Percentiles rank a stretch among this genome's conserved stretches.
Conservation (phyloP, 495 filamentous ascomycete species). For the Tuber borchii region DNA sequence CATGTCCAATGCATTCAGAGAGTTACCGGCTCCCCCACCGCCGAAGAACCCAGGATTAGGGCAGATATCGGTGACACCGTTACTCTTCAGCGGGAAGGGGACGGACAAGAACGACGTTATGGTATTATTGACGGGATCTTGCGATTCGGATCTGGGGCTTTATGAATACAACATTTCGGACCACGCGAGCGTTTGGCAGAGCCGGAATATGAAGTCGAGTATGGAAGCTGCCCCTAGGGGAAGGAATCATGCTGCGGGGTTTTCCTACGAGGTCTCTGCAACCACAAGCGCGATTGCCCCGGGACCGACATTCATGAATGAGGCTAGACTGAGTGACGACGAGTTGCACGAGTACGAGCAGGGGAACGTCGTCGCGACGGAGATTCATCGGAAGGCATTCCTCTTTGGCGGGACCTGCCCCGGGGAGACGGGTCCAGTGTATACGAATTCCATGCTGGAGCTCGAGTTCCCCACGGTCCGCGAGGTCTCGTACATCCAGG, state of each 20-base stretch:
- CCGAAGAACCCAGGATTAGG: not conserved
- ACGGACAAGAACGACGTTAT: conserved; percentile 18
- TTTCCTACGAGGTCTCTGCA: conserved; percentile 21
- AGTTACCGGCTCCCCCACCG: conserved; percentile 19
- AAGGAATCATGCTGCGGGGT: conserved; percentile 13
- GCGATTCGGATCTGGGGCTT: conserved; percentile 17
- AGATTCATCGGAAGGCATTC: conserved; percentile 22
- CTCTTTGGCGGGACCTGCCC: conserved; percentile 27
- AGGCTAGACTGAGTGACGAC: conserved; percentile 6
- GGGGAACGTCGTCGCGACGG: conserved; percentile 22
- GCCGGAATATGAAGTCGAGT: conserved; percentile 3
- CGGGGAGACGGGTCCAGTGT: conserved; percentile 13
- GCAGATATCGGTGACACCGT: conserved; percentile 16
- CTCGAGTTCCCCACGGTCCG: conserved; percentile 19
- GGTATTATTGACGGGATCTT: conserved; percentile 25
- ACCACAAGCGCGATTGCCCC: conserved; percentile 21
- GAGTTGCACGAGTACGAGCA: conserved; percentile 29
- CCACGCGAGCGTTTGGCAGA: conserved; percentile 8
- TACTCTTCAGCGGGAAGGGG: conserved; percentile 18
- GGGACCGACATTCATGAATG: conserved; percentile 24
- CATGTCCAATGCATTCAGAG: conserved; percentile 21
- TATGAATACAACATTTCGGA: conserved; percentile 29
- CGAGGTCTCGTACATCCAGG: conserved; percentile 20
- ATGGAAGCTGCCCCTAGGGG: conserved; percentile 16
- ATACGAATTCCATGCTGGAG: conserved; percentile 18